A percentile compares a stretch with the other conserved stretches of the same genome.
These are phyloP conservation scores for Artemisia tridentata DNA, from an alignment of 129 eudicot species.

Conservation along the genomic window DNA sequence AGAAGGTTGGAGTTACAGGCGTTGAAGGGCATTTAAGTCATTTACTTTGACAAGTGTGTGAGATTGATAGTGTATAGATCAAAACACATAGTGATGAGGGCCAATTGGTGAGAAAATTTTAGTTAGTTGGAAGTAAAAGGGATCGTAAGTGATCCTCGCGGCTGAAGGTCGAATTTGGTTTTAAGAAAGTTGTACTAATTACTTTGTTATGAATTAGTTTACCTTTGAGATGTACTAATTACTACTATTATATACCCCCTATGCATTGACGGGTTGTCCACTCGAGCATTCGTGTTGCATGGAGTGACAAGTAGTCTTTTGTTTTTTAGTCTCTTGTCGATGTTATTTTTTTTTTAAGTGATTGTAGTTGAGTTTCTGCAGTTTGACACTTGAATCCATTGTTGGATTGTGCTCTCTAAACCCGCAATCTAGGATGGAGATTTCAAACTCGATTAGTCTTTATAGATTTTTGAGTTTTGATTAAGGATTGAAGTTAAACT, in stretches of 20 bases:
- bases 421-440: not conserved
- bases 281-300: conserved; percentile 5
- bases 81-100: conserved; percentile 34
- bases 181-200: conserved; percentile 14
- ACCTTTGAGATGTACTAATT: conserved; percentile 22
- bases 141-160: conserved; percentile 25
- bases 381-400: not conserved
- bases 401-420: conserved; percentile 5
- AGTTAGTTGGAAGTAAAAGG: conserved; percentile 15
- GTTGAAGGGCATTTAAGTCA: conserved; percentile 16
- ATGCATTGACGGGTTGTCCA: conserved; percentile 14
- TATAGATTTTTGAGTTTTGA: not conserved
- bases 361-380: not conserved
- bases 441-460: not conserved
- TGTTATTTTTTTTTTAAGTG: conserved; percentile 5
- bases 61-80: conserved; percentile 61
- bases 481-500: not conserved
- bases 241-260: conserved; percentile 22
- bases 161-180: conserved; percentile 17
- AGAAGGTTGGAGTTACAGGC: conserved; percentile 7
- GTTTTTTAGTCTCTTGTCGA: not conserved
- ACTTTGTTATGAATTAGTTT: conserved; percentile 8
- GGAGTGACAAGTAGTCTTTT: conserved; percentile 1
- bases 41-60: conserved; percentile 39
- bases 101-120: conserved; percentile 16